Evolutionary conservation across 805 yeast species (phyloP), one percentile per base, ranked within the genome.

Genomic region (Wickerhamiella kazuoi): DNA sequence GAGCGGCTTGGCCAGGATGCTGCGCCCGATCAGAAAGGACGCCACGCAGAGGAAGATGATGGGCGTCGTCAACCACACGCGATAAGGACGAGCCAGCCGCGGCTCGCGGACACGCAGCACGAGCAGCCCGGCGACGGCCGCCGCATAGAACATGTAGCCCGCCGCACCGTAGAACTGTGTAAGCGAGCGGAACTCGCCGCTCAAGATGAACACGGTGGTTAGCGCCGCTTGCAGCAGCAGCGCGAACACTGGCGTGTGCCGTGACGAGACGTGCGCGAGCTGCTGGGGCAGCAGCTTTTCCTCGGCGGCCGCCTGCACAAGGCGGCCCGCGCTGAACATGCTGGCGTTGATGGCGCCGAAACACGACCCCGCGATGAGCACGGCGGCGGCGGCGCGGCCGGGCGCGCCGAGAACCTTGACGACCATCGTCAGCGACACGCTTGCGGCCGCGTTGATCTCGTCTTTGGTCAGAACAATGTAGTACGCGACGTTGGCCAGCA

Each of bases 381-480:
- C 28, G 2, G 65, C 53, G 21, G 62, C 50, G 3, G 54, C 38
- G 11, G 53, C 40, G 3, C 55, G 54, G 9, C 58, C 57, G 15
- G 42, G 34, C 3, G 43, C 23, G 4, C 62, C 61, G 15, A 54
- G 39, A 3, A 58, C 48, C 24, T 44, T 43, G 3, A 46, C 38
- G 21, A 60, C 61, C 30, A 63, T 48, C 4, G 56, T 47, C 28
- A 62, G 41, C 3, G 63, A 62, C 3, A 62, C 62, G 1, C 64
- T 56, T 13, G 56, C 49, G 3, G 63, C 48, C 3, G 44, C 36
- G 18, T 51, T 48, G 11, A 62, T 45, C 33, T 66, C 74, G 4
- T 73, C 77, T 44, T 69, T 67, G 41, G 86, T 80, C 31, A 84
- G 81, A 36, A 82, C 87, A 3, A 83, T 84, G 53, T 74, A 62